Conservation (phyloP, 179 eudicot species). For the Beta macrorhiza region DNA sequence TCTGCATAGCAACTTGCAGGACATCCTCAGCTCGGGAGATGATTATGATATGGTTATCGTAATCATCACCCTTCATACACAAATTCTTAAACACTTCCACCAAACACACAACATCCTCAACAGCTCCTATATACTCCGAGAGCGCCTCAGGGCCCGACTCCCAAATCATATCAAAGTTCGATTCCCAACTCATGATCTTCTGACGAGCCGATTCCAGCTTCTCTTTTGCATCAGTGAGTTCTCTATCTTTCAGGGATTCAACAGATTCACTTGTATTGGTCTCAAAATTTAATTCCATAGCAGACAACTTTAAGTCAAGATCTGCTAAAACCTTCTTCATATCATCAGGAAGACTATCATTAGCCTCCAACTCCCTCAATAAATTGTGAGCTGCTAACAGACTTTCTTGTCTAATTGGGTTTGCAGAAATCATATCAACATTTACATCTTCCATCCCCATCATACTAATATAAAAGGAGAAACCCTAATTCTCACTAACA, state of each 20-base stretch:
- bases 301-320: constrained; percentile 47
- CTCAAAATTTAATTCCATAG: constrained; percentile 32
- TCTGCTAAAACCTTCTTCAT: constrained; percentile 46
- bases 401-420: constrained; percentile 32
- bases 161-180: constrained; percentile 54
- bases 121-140: constrained; percentile 54
- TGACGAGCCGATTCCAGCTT: constrained; percentile 41
- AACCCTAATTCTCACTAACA: background rate
- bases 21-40: constrained; percentile 45
- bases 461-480: background rate
- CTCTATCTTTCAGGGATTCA: constrained; percentile 22
- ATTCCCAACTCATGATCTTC: constrained; percentile 49
- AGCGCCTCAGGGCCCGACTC: constrained; percentile 42
- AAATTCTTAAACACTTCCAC: constrained; percentile 34
- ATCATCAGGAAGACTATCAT: constrained; percentile 46
- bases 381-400: constrained; percentile 53
- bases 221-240: constrained; percentile 30
- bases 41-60: constrained; percentile 39
- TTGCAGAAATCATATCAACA: constrained; percentile 26
- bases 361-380: constrained; percentile 49
- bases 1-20: constrained; percentile 64
- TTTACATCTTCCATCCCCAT: constrained; percentile 33
- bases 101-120: constrained; percentile 50
- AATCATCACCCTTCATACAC: constrained; percentile 29
- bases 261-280: constrained; percentile 30